phyloP scores from a whole-genome alignment of 768 basidiomycete genomes.

The Paxillus ammoniavirescens region DNA sequence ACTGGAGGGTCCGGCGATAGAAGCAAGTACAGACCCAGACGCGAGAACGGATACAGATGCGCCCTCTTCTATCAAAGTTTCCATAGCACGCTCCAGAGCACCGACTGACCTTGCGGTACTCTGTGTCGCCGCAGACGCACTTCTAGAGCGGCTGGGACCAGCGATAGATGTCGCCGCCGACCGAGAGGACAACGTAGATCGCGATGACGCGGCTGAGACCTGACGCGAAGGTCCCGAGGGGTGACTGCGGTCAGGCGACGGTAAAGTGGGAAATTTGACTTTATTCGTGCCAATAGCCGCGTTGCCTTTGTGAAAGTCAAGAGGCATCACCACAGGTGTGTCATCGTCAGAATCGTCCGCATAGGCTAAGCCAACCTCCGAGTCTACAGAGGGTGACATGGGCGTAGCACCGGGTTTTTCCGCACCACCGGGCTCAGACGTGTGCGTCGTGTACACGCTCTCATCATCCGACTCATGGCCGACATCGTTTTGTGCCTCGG shows the following conservation, averaged over 20 bases:
- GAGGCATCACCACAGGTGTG: constrained; percentile 31
- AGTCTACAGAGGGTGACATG: constrained; percentile 27
- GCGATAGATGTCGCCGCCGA: constrained; percentile 8
- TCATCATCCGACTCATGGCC: constrained; percentile 32
- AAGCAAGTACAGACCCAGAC: constrained; percentile 32
- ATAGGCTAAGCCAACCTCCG: constrained; percentile 40
- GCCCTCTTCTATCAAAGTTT: constrained; percentile 47
- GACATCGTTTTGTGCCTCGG: constrained; percentile 14
- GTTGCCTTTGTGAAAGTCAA: constrained; percentile 23
- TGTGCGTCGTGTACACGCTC: constrained; percentile 33
- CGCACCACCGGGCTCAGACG: constrained; percentile 11
- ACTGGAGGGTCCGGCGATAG: constrained; percentile 21
- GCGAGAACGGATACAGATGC: constrained; percentile 34
- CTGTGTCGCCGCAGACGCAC: constrained; percentile 29
- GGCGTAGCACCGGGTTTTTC: constrained; percentile 15
- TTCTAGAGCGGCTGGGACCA: constrained; percentile 18
- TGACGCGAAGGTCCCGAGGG: constrained; percentile 26
- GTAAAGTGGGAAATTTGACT: constrained; percentile 37
- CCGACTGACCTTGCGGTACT: constrained; percentile 31
- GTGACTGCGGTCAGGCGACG: constrained; percentile 12
- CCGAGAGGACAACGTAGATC: constrained; percentile 18
- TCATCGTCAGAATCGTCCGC: constrained; percentile 32
- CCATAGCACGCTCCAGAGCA: constrained; percentile 50
- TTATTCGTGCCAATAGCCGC: constrained; percentile 13
- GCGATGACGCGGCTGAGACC: constrained; percentile 21